Evolutionary conservation across 345 rosid genomes (phyloP), one percentile per base, ranked within the genome.

Genomic region (Citrus australasica): DNA sequence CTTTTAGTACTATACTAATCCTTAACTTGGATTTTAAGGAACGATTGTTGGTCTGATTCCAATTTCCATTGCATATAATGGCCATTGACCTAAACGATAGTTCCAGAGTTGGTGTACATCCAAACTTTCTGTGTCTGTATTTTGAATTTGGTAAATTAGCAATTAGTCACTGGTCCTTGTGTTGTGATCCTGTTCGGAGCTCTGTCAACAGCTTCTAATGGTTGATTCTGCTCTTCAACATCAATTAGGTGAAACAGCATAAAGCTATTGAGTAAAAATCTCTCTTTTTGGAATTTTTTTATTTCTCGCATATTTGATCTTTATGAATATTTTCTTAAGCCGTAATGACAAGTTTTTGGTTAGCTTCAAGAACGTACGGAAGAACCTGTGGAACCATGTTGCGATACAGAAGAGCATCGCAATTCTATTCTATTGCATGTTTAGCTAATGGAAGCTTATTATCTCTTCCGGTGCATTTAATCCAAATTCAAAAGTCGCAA

Each of bases 81-180:
- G 69, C 28, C 7, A 67, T 65, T 27, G 25, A 79, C 24, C 71
- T 28, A 63, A 40, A 48, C 14, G n/a, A 24, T 40, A 10, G 56
- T 62, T 75, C 22, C 55, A 33, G 40, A 58, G 59, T 69, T 70
- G 37, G 73, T 37, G 69, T 76, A 7, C 28, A 64, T 33, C 69
- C 77, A 56, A 56, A 76, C 55, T 35, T 35, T 17, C 17, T 62
- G 4, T 74, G 42, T 17, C n/a, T 51, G 63, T 9, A 32, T 63
- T 24, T 42, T 63, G 27, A 2, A 59, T 59, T 46, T 16, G 5
- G 33, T 13, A 69, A 40, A 25, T 46, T 69, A 14, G 14, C 6
- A 24, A 40, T n/a, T 42, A 10, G 9, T 7, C 17, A 13, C 56
- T 6, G 53, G 9, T 55, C 48, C 35, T 17, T 53, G 56, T 51